Evolutionary conservation across 2,329 filamentous ascomycete genomes (phyloP), one percentile per base, ranked within the genome.

Genomic region (Clonostachys rhizophaga): DNA sequence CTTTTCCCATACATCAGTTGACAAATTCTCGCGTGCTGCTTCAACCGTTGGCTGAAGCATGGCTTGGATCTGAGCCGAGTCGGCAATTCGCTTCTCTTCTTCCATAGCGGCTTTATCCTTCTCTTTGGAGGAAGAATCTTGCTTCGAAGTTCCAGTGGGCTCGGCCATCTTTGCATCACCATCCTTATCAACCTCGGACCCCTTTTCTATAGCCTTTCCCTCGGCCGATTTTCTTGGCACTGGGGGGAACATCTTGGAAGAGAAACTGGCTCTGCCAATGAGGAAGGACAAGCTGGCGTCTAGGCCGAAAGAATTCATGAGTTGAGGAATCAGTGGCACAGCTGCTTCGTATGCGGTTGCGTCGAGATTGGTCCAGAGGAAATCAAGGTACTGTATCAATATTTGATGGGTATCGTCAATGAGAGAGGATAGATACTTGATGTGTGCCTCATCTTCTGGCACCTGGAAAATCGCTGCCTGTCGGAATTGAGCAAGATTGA

Each of bases 361-460:
- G 0, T 84, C 76, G 33, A 96, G 69, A 58, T 91, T 95, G 61
- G 82, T 88, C 60, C 87, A 87, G 34, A 99, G 76, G 7, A 96
- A 78, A 58, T 97, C 94, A 16, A 97, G 76, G 60, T 95, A 99
- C 58, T 96, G 91, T 20, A 83, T 79, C 20, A 97, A 76, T 9
- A 91, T 86, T 50, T 88, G 82, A 55, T 96, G 89, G 17, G 95
- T 86, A 62, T 96, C 91, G 61, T 99, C 94, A 45, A 95, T 80
- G 54, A 96, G 84, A 45, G 90, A 90, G 4, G 89, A 88, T 12
- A 97, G 71, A 40, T 91, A 85, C 64, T 99, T 99, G 62, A 96
- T 84, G 51, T 95, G 91, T 0, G 88, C 85, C 49, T 87, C 81
- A 20, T 78, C 74, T 35, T 90, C 83, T 7, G 86, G 79, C 2